Evolutionary conservation across 192 early-diverging fungal species (phyloP).

Genomic region (Phycomyces blakesleeanus): DNA sequence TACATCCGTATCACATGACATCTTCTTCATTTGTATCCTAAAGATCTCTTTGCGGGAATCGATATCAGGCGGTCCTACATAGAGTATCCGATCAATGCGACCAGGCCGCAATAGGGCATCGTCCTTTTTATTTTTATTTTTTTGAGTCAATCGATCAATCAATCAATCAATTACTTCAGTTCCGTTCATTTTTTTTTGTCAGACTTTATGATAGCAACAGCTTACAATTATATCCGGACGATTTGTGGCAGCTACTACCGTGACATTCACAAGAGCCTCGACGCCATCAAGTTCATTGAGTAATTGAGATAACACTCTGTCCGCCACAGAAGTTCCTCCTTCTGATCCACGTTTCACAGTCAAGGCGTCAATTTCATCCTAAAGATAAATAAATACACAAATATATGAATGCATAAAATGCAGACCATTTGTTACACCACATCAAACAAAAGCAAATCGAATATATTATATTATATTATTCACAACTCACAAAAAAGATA

Average conservation of each 20-base stretch:
- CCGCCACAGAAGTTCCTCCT: slow-evolving; percentile 78
- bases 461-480: no score
- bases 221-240: slow-evolving; percentile 92
- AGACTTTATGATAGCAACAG: no score
- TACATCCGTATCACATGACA: slow-evolving; percentile 68
- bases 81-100: slow-evolving; percentile 91
- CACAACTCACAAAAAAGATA: slow-evolving; percentile 88
- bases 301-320: slow-evolving; percentile 93
- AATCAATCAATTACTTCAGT: no score
- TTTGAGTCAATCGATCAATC: no score
- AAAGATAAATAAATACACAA: slow-evolving; percentile 6
- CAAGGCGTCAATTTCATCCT: slow-evolving; percentile 97
- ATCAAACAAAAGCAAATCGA: not conserved
- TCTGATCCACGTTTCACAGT: slow-evolving; percentile 75
- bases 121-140: slow-evolving; percentile 66
- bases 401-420: no score
- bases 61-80: slow-evolving; percentile 87
- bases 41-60: slow-evolving; percentile 78
- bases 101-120: slow-evolving; percentile 89
- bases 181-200: no score
- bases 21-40: slow-evolving; percentile 65
- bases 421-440: not conserved
- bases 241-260: slow-evolving; percentile 96
- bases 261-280: slow-evolving; percentile 92
- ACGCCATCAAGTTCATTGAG: slow-evolving; percentile 95